Percentiles rank a stretch among this genome's conserved stretches.
phyloP scores from a whole-genome alignment of 208 protist species.

The Porcisia deanei region DNA sequence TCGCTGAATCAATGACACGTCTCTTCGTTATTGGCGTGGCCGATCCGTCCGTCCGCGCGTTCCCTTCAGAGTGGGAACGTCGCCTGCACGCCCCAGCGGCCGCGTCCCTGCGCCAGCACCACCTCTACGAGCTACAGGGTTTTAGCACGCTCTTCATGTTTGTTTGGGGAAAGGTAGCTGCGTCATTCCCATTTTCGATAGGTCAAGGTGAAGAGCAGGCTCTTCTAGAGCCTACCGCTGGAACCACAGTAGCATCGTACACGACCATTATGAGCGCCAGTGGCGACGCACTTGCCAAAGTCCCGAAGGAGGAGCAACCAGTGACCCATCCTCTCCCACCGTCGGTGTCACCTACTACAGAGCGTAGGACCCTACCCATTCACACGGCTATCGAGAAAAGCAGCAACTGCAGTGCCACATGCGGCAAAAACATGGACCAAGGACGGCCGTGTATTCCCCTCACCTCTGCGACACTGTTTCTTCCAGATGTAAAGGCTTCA shows the following conservation, averaged over 20 bases:
- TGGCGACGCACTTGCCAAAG: background rate
- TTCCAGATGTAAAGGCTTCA: background rate
- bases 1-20: constrained; percentile 40
- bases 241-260: background rate
- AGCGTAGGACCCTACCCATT: background rate
- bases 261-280: background rate
- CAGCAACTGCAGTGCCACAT: background rate
- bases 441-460: background rate
- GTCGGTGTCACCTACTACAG: background rate
- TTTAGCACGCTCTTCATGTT: constrained; percentile 68
- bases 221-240: background rate
- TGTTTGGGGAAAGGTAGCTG: constrained; percentile 51
- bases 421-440: background rate
- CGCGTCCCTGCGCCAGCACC: constrained; percentile 25
- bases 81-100: constrained; percentile 18
- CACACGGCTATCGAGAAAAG: background rate
- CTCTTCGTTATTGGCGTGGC: constrained; percentile 62
- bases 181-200: constrained; percentile 20
- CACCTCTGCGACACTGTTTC: background rate
- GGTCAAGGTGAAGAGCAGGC: background rate
- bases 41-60: constrained; percentile 32
- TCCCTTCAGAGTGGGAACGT: constrained; percentile 64
- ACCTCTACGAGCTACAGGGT: constrained; percentile 77
- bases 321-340: background rate
- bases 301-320: background rate